Conservation (phyloP, 2,329 filamentous ascomycete species). For the Leptographium lundbergii region DNA sequence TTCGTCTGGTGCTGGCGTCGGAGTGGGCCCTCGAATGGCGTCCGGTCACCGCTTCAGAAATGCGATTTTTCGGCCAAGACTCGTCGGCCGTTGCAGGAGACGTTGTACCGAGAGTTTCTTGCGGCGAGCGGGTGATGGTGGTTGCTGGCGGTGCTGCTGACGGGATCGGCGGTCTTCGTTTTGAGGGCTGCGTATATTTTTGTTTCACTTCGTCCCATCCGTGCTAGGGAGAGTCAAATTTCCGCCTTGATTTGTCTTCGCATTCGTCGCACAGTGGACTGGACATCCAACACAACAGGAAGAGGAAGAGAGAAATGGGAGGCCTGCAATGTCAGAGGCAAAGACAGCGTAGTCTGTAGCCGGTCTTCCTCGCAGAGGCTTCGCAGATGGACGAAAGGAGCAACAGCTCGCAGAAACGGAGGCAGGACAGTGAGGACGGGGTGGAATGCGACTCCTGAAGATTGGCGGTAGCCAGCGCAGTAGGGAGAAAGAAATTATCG, state of each 20-base stretch:
- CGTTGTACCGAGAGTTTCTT: background rate
- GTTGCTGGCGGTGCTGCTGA: background rate
- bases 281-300: background rate
- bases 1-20: constrained; percentile 2
- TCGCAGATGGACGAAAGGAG: background rate
- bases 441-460: background rate
- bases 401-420: background rate
- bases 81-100: background rate
- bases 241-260: background rate
- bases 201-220: background rate
- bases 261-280: background rate
- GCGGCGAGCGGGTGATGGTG: background rate
- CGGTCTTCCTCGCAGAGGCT: background rate
- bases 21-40: constrained; percentile 9
- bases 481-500: background rate
- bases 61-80: background rate
- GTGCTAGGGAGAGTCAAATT: background rate
- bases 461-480: background rate
- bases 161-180: background rate
- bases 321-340: background rate
- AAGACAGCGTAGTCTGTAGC: background rate
- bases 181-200: background rate
- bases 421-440: background rate
- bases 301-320: background rate
- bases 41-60: constrained; percentile 6